Evolutionary conservation across 2,329 filamentous ascomycete species (phyloP).

Genomic region (Diaporthe sp.): DNA sequence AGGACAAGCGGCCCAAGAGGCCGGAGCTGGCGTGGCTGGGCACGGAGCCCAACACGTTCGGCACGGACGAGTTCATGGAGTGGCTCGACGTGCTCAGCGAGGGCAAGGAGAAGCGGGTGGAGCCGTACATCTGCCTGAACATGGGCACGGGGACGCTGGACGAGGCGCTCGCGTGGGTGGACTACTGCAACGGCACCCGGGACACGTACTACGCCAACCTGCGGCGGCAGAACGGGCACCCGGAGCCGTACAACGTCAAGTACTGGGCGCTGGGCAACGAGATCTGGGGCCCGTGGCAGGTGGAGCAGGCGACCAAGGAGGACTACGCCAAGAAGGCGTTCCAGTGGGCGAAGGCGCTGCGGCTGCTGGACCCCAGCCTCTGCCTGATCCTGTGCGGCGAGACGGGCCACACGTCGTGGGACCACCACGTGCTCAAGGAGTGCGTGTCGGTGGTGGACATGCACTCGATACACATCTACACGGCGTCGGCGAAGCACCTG

Average conservation of each 20-base stretch:
- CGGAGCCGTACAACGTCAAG: constrained; percentile 84
- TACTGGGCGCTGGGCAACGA: constrained; percentile 91
- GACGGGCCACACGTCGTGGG: constrained; percentile 78
- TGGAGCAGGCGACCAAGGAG: constrained; percentile 77
- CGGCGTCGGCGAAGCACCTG: constrained; percentile 66
- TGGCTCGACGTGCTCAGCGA: constrained; percentile 81
- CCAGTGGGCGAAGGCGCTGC: constrained; percentile 81
- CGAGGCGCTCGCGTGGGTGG: constrained; percentile 79
- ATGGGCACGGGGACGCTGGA: constrained; percentile 79
- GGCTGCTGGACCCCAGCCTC: constrained; percentile 78
- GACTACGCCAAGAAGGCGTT: constrained; percentile 77
- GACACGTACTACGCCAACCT: constrained; percentile 88
- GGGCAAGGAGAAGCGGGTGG: constrained; percentile 71
- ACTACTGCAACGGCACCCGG: constrained; percentile 86
- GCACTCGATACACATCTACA: constrained; percentile 87
- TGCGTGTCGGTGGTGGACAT: constrained; percentile 79
- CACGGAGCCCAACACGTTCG: constrained; percentile 83
- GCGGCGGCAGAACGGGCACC: constrained; percentile 79
- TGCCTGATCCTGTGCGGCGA: constrained; percentile 82
- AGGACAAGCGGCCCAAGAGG: constrained; percentile 74
- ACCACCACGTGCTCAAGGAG: constrained; percentile 79
- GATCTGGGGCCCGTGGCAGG: constrained; percentile 76
- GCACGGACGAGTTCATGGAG: constrained; percentile 88
- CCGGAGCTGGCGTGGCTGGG: constrained; percentile 86
- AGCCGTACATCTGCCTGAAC: constrained; percentile 86